Base-by-base conservation (phyloP, 371 early-diverging fungal species). In the Apophysomyces ossiformis region DNA sequence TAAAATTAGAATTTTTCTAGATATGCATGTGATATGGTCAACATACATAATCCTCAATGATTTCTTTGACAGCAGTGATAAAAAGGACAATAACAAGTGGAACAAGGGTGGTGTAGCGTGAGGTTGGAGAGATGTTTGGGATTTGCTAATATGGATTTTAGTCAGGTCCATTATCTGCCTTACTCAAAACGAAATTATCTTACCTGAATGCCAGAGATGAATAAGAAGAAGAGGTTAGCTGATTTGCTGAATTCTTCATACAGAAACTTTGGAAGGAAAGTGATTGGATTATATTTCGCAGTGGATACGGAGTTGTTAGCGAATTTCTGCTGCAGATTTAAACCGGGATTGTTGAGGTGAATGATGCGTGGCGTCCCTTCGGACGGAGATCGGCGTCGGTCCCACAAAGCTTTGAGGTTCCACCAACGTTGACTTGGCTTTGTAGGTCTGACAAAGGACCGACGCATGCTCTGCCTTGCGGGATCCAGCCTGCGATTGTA, bases 31-130 rank as follows among this genome's bases (percentile, higher is more conserved):
- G 16, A 6, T 50, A 61, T 45, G 12, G 54, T 5, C 11, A 16
- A 60, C 87, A 77, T 84, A 88, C 92, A 67, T 87, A 83, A 74
- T 99, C 99, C 75, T 99, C 99, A 58, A 97, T 80, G 7, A 93
- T 86, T 77, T 99, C 99, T 79, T 99, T 99, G 50, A 94, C 78
- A 18, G 96, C 99, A 6, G 99, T 96, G 36, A 93, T 93, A 9
- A 93, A 70, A 57, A 99, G 71, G 2, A 99, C 98, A 64, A 97
- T 86, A 6, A 84, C 70, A 43, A 99, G 86, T 1, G 99, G 99
- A 39, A 98, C 90, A 32, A 94, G 74, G 1, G 99, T 99, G 7
- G 96, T 96, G 66, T 83, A 93, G 70, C 89, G 83, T 56, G 92
- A 92, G 0, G 94, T 93, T 15, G 95, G 95, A 47, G 95, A 90